Evolutionary conservation across 164 flowering plant species (phyloP).

Genomic region (Annona cherimola): DNA sequence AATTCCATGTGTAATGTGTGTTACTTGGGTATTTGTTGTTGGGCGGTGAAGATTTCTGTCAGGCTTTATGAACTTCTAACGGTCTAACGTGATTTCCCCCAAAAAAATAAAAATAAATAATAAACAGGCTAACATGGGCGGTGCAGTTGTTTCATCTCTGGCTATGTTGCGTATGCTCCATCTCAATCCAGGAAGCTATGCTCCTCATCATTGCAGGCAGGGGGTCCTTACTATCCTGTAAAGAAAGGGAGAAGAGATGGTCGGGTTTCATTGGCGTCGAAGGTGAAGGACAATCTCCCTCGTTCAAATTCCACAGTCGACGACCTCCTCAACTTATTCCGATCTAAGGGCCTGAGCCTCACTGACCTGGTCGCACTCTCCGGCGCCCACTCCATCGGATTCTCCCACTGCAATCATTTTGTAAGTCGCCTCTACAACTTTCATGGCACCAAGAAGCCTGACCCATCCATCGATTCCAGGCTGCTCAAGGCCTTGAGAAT

Average conservation of each 20-base stretch:
- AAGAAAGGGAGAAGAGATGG: constrained; percentile 91
- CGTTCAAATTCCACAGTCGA: constrained; percentile 58
- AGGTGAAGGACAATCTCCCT: constrained; percentile 55
- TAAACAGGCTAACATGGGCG: too few species aligned
- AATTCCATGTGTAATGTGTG: too few species aligned
- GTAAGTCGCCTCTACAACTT: constrained; percentile 51
- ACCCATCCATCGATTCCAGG: constrained; percentile 62
- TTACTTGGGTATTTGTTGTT: too few species aligned
- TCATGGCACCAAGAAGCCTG: constrained; percentile 46
- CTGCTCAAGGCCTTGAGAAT: constrained; percentile 57
- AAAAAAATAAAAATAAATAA: too few species aligned
- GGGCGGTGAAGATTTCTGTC: too few species aligned
- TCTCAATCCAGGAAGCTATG: too few species aligned
- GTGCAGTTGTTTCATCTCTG: too few species aligned
- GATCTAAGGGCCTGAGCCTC: constrained; percentile 57
- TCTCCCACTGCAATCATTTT: constrained; percentile 68
- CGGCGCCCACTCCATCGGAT: constrained; percentile 92
- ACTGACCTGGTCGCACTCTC: constrained; percentile 81
- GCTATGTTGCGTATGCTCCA: too few species aligned
- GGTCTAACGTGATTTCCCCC: too few species aligned
- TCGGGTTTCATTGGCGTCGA: constrained; percentile 50
- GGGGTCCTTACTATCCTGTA: constrained; percentile 85
- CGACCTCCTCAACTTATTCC: constrained; percentile 57
- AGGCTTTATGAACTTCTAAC: too few species aligned
- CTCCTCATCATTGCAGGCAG: constrained; percentile 40